Conservation (phyloP, 129 eudicot genomes). For the Kitagawia praeruptora region DNA sequence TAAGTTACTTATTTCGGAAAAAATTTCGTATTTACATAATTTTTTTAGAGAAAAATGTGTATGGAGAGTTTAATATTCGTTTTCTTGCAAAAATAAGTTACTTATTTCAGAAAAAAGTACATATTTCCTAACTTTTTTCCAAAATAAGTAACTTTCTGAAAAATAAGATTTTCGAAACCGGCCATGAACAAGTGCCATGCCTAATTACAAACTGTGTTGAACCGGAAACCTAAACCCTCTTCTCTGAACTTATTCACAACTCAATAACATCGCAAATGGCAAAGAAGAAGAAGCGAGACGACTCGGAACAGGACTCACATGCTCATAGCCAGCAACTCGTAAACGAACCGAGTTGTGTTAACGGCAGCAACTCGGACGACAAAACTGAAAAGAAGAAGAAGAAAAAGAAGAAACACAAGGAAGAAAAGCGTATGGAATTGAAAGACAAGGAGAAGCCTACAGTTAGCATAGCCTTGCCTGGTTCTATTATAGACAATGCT, state of each 20-base stretch:
- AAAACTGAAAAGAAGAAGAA: conserved; percentile 23
- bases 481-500: conserved; percentile 73
- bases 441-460: conserved; percentile 37
- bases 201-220: too few relatives aligned
- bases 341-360: conserved; percentile 9
- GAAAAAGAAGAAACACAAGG: conserved; percentile 29
- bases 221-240: background rate
- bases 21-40: too few relatives aligned
- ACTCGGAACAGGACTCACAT: conserved; percentile 7
- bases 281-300: conserved; percentile 41
- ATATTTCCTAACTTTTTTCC: too few relatives aligned
- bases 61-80: too few relatives aligned
- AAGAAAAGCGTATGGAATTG: conserved; percentile 5
- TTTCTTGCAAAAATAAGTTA: too few relatives aligned
- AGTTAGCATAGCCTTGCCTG: conserved; percentile 78
- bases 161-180: too few relatives aligned
- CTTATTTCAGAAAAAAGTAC: too few relatives aligned
- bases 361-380: conserved; percentile 42
- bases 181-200: too few relatives aligned
- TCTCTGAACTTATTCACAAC: background rate
- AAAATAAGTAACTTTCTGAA: too few relatives aligned
- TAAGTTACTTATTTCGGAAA: too few relatives aligned
- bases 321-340: background rate
- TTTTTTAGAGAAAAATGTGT: too few relatives aligned
- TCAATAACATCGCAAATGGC: conserved; percentile 22